Evolutionary conservation across 148 eudicot genomes (phyloP).

Genomic region (Rhododendron ovatum): DNA sequence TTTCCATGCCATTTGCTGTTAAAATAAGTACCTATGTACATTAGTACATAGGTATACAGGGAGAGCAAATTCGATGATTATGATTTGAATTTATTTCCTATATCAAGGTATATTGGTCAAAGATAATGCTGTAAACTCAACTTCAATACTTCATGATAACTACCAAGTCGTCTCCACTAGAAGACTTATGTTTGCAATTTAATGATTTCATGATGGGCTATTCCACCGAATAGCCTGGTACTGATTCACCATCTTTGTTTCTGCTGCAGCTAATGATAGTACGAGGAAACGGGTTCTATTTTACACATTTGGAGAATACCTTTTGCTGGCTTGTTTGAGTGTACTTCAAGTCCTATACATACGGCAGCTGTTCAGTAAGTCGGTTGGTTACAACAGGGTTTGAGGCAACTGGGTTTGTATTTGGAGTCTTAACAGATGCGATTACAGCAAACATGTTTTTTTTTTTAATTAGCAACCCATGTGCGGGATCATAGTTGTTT

Average conservation of each 20-base stretch:
- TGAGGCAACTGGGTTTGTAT: constrained; percentile 15
- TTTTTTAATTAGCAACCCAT: no score
- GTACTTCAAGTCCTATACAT: constrained; percentile 51
- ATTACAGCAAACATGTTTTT: neutral
- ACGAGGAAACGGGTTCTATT: constrained; percentile 54
- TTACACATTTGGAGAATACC: constrained; percentile 59
- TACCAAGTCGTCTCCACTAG: neutral
- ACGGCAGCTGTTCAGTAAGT: constrained; percentile 52
- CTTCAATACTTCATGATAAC: neutral
- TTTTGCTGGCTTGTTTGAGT: constrained; percentile 46
- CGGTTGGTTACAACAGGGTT: constrained; percentile 50
- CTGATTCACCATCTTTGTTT: neutral
- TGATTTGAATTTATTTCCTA: no score
- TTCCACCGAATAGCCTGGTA: neutral
- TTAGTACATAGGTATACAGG: no score
- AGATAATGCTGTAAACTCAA: no score
- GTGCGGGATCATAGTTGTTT: neutral
- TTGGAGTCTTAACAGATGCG: constrained; percentile 10
- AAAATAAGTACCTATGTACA: no score
- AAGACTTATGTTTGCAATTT: neutral
- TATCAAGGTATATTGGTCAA: neutral
- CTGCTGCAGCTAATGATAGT: constrained; percentile 56
- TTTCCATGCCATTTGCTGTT: neutral
- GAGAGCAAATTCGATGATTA: neutral
- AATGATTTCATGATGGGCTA: neutral